Percentiles rank a stretch among this genome's conserved stretches.
These are phyloP conservation scores for Angophora floribunda DNA, from an alignment of 345 rosid species.

Conservation along the genomic window DNA sequence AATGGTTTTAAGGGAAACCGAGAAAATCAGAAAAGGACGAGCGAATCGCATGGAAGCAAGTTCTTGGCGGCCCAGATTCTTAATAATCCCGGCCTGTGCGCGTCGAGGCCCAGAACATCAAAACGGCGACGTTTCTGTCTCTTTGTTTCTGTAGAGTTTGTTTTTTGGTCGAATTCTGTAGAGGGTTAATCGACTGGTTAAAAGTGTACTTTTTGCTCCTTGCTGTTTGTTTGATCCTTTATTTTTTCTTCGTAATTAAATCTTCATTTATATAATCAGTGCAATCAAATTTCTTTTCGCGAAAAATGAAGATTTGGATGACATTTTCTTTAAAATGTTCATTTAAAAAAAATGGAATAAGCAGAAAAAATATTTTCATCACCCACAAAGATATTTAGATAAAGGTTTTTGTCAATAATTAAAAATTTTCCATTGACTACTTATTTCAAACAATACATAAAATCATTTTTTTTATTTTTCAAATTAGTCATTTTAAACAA, in stretches of 20 bases:
- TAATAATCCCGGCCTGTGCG: no score
- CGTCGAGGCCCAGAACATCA: background rate
- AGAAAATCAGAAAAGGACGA: background rate
- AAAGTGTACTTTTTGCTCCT: background rate
- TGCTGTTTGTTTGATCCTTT: background rate
- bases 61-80: background rate
- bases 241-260: background rate
- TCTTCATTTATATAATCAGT: background rate
- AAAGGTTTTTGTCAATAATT: fast-evolving
- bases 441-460: fast-evolving
- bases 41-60: background rate
- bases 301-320: background rate
- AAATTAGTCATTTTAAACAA: background rate
- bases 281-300: background rate
- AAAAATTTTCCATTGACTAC: background rate
- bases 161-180: no score
- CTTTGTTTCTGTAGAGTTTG: background rate
- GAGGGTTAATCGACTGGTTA: background rate
- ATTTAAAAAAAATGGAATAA: fast-evolving
- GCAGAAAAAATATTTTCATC: background rate
- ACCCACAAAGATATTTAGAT: background rate
- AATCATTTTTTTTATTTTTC: background rate
- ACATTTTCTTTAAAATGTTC: background rate
- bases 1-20: background rate
- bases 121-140: background rate